Conservation (phyloP, 306 rosid genomes). For the Luffa acutangula region DNA sequence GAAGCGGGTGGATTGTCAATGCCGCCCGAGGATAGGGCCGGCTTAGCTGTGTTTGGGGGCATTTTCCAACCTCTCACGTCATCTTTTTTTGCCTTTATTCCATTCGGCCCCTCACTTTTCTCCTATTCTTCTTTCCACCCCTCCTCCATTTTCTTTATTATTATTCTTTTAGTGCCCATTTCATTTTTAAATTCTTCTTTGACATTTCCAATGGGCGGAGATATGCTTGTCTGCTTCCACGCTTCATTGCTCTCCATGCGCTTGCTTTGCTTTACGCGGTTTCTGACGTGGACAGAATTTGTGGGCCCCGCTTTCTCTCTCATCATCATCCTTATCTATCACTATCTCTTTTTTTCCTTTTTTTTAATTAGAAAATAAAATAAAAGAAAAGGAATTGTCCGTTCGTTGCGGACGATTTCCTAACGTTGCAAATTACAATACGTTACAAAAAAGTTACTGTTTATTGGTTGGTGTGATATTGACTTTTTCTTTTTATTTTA, state of each 20-base stretch:
- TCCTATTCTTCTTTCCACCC: not conserved
- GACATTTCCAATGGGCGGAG: not conserved
- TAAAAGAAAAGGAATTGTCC: not conserved
- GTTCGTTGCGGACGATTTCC: not conserved
- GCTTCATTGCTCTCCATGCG: not conserved
- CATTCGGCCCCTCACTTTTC: not conserved
- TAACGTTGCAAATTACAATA: not conserved
- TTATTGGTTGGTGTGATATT: not conserved
- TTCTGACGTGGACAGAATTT: conserved; percentile 1
- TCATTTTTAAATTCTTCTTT: not conserved
- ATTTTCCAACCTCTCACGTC: conserved; percentile 22
- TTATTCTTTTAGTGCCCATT: not conserved
- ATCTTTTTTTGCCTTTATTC: conserved; percentile 14
- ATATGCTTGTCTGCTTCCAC: not conserved
- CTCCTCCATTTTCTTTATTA: not conserved
- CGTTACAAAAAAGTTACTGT: not conserved
- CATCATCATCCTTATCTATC: not conserved
- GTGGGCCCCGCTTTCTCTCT: not conserved
- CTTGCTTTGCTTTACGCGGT: not conserved
- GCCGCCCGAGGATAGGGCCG: conserved; percentile 11
- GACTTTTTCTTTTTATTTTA: not conserved
- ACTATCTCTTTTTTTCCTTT: not conserved
- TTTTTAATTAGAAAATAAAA: not conserved
- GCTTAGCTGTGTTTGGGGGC: conserved; percentile 36
- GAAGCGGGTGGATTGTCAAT: not conserved